These are phyloP conservation scores for Ceratobasidium sp. DNA, from an alignment of 1,284 basidiomycete species.

Conservation along the genomic window DNA sequence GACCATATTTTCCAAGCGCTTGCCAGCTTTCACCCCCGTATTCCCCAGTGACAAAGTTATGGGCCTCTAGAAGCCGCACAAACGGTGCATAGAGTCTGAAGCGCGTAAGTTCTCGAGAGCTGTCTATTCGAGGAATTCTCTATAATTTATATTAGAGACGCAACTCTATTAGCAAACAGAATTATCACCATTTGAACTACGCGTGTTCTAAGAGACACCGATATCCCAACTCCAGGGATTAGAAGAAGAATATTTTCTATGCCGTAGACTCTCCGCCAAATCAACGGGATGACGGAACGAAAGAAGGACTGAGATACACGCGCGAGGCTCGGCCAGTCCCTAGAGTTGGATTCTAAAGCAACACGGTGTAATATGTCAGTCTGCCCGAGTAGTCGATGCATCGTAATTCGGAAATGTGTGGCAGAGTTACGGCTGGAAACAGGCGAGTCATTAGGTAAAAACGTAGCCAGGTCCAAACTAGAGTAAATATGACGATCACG, in stretches of 20 bases:
- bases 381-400: not conserved
- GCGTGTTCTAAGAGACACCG: not conserved
- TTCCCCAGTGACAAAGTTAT: not conserved
- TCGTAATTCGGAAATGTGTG: not conserved
- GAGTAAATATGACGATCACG: too few species aligned
- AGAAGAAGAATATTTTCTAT: slow-evolving; percentile 13
- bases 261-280: slow-evolving; percentile 13
- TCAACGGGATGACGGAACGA: not conserved
- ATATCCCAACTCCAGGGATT: not conserved
- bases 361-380: not conserved
- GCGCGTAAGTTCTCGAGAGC: not conserved
- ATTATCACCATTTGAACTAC: not conserved
- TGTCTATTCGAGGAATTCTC: not conserved
- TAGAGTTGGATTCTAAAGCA: not conserved
- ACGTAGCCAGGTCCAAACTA: too few species aligned
- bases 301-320: slow-evolving; percentile 26
- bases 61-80: slow-evolving; percentile 9
- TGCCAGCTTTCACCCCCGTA: slow-evolving; percentile 4
- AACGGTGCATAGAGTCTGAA: slow-evolving; percentile 19
- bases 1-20: not conserved
- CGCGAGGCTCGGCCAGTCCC: slow-evolving; percentile 7
- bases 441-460: too few species aligned
- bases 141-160: not conserved
- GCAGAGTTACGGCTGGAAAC: too few species aligned
- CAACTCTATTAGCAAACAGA: not conserved